These are phyloP conservation scores for Vitis riparia DNA, from an alignment of 164 flowering plant species.

Conservation along the genomic window DNA sequence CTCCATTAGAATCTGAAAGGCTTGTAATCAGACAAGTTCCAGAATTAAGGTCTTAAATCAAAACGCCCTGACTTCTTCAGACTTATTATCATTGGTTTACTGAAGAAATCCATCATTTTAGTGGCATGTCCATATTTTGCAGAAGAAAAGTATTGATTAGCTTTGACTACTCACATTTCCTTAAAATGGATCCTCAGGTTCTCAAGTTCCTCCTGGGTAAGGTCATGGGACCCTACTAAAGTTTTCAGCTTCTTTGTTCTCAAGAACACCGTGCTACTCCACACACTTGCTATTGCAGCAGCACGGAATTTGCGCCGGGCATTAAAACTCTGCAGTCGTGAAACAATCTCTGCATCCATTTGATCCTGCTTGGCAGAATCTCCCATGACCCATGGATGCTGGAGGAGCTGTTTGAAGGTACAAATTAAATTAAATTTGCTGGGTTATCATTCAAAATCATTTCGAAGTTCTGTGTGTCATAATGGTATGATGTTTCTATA, in stretches of 20 bases:
- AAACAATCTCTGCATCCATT: conserved; percentile 73
- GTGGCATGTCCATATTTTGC: not conserved
- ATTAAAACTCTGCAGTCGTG: conserved; percentile 70
- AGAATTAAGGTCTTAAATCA: too few species aligned
- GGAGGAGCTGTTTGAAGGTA: conserved; percentile 44
- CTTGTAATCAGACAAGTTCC: not conserved
- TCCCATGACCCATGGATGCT: conserved; percentile 77
- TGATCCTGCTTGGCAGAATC: conserved; percentile 62
- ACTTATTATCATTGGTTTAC: too few species aligned
- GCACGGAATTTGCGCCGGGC: conserved; percentile 75
- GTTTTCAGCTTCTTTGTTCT: conserved; percentile 66
- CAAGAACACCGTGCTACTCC: conserved; percentile 54
- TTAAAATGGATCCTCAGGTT: conserved; percentile 54
- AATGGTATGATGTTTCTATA: too few species aligned
- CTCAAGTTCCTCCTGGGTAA: conserved; percentile 60
- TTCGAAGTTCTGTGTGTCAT: not conserved
- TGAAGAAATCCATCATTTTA: too few species aligned
- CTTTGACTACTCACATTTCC: conserved; percentile 45
- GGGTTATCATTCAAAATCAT: not conserved
- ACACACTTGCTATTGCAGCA: conserved; percentile 78
- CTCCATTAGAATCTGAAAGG: not conserved
- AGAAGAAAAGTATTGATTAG: not conserved
- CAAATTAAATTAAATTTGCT: not conserved
- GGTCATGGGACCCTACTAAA: conserved; percentile 62
- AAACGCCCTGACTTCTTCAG: too few species aligned